Percentiles rank a stretch among this genome's conserved stretches.
Conservation (phyloP, 345 rosid genomes). For the Eucalyptus rudis region DNA sequence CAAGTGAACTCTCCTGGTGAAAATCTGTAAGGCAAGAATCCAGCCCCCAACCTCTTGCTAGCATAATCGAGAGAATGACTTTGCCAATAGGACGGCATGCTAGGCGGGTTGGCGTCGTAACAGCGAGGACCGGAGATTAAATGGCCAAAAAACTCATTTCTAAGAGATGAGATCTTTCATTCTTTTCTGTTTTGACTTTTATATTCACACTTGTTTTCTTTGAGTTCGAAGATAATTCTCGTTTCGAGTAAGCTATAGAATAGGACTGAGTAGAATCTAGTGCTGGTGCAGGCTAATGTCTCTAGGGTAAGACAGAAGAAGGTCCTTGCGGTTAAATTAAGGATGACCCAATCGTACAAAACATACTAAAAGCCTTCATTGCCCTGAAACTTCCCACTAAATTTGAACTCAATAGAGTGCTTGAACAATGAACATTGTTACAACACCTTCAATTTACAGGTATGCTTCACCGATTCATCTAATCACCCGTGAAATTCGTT, state of each 20-base stretch:
- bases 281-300: not conserved
- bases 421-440: not conserved
- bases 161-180: not conserved
- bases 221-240: not conserved
- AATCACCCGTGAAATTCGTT: slow-evolving; percentile 12
- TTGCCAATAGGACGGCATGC: not conserved
- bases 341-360: not conserved
- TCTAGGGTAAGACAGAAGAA: not conserved
- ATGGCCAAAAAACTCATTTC: not conserved
- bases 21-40: not conserved
- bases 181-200: not conserved
- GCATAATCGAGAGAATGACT: not conserved
- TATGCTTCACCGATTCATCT: not conserved
- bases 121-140: not conserved
- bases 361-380: not conserved
- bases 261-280: not conserved
- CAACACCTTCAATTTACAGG: not conserved
- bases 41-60: not conserved
- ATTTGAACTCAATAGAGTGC: not conserved
- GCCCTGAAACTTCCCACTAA: not conserved
- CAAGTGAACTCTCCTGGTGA: not conserved
- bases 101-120: not conserved
- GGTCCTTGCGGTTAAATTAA: not conserved
- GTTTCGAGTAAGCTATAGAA: not conserved
- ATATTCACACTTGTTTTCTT: not conserved